phyloP scores from a whole-genome alignment of 2,329 filamentous ascomycete species.

The Basipetospora sp. region DNA sequence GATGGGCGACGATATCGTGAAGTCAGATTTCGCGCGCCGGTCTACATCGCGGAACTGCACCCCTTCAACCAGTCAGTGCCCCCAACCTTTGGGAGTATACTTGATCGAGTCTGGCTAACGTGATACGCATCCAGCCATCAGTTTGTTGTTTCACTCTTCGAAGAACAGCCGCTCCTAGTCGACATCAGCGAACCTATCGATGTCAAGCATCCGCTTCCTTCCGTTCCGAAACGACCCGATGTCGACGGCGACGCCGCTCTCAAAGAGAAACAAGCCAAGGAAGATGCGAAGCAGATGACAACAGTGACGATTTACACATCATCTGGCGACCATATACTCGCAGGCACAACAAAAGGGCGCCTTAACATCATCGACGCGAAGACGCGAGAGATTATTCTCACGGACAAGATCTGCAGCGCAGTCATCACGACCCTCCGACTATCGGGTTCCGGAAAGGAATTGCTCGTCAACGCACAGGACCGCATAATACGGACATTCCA shows the following conservation, averaged over 20 bases:
- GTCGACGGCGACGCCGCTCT: constrained; percentile 53
- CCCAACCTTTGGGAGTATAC: no score
- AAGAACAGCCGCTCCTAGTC: constrained; percentile 80
- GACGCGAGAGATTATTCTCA: constrained; percentile 72
- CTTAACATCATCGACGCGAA: constrained; percentile 84
- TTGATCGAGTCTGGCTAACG: no score
- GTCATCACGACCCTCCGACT: constrained; percentile 79
- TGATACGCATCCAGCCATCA: constrained; percentile 41
- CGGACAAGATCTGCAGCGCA: constrained; percentile 71
- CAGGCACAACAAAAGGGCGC: constrained; percentile 89
- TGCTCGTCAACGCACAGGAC: constrained; percentile 87
- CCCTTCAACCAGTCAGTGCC: constrained; percentile 64
- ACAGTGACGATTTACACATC: constrained; percentile 82
- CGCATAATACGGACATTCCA: constrained; percentile 87
- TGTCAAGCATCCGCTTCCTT: constrained; percentile 64
- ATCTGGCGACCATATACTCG: constrained; percentile 73
- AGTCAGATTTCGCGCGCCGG: constrained; percentile 79
- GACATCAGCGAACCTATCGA: constrained; percentile 58
- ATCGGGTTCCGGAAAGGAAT: constrained; percentile 64
- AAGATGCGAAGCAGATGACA: constrained; percentile 88
- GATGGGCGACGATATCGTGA: constrained; percentile 58
- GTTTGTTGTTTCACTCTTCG: constrained; percentile 84
- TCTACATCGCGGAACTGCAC: constrained; percentile 92
- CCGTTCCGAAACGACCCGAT: constrained; percentile 61
- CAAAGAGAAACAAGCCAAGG: constrained; percentile 73